Percentiles rank a stretch among this genome's conserved stretches.
These are phyloP conservation scores for Dujonia santamariae DNA, from an alignment of 1,139 yeast species.

Conservation along the genomic window DNA sequence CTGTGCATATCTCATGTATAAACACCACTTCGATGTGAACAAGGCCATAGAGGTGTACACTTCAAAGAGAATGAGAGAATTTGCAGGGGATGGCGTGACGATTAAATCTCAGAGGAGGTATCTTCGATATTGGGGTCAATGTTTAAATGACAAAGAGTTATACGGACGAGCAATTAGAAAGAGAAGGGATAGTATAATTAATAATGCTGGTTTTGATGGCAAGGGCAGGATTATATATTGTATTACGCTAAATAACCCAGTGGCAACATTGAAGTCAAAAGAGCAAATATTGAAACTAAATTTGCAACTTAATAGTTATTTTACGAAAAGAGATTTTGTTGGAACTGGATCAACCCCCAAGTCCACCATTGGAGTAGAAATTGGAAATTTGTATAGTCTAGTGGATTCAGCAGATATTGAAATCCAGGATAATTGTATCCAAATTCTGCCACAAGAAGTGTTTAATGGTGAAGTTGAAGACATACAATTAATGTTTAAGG, in stretches of 20 bases:
- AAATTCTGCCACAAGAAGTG: neutral
- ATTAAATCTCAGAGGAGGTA: constrained; percentile 69
- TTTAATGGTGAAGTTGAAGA: constrained; percentile 6
- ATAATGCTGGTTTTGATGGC: no score
- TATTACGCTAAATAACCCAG: neutral
- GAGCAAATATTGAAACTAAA: neutral
- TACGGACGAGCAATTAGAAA: neutral
- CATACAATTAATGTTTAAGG: constrained; percentile 13
- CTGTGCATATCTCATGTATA: constrained; percentile 65
- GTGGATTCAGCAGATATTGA: neutral
- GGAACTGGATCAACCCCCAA: neutral
- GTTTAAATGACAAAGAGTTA: constrained; percentile 12
- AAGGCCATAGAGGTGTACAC: constrained; percentile 56
- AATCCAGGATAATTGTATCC: neutral
- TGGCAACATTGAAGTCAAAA: neutral
- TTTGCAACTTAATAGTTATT: constrained; percentile 4
- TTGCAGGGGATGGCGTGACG: constrained; percentile 66
- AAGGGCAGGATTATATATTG: neutral
- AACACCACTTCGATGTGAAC: constrained; percentile 30
- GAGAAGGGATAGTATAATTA: no score
- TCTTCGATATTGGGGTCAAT: constrained; percentile 55
- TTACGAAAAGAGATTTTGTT: constrained; percentile 1
- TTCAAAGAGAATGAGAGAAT: constrained; percentile 52
- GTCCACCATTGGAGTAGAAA: neutral
- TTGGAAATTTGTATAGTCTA: neutral